Evolutionary conservation across 371 early-diverging fungal genomes (phyloP).

Genomic region (Mucor sp.): DNA sequence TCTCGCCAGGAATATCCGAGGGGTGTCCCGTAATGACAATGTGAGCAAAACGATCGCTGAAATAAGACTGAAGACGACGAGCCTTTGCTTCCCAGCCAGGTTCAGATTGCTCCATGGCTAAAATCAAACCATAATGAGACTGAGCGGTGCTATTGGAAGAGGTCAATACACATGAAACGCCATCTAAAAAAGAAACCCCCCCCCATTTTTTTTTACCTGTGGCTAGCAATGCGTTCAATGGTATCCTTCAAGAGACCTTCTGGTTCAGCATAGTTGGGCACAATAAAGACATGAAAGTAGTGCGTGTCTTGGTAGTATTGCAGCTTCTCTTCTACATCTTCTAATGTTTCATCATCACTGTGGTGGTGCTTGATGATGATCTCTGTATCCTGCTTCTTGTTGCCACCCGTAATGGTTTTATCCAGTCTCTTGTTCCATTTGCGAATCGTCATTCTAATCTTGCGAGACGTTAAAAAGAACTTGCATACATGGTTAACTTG

Average conservation of each 20-base stretch:
- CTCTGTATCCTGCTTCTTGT: conserved; percentile 3
- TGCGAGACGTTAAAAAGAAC: conserved; percentile 40
- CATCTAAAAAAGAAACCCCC: no score
- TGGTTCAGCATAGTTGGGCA: conserved; percentile 65
- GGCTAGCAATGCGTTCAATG: conserved; percentile 38
- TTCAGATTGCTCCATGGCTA: conserved; percentile 81
- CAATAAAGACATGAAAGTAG: conserved; percentile 53
- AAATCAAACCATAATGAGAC: conserved; percentile 50
- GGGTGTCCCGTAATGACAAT: conserved; percentile 72
- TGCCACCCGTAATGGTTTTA: not conserved
- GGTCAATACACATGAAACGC: not conserved
- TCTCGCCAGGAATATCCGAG: conserved; percentile 64
- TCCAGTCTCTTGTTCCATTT: conserved; percentile 30
- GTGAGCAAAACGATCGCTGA: conserved; percentile 45
- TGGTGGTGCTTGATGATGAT: not conserved
- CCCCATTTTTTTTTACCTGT: conserved; percentile 40
- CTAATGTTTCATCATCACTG: conserved; percentile 25
- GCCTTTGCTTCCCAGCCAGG: conserved; percentile 60
- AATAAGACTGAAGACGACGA: conserved; percentile 44
- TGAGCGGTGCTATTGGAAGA: conserved; percentile 26
- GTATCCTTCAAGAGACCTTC: conserved; percentile 46
- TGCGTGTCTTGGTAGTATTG: conserved; percentile 28
- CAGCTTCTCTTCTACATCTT: conserved; percentile 19
- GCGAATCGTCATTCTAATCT: conserved; percentile 32
- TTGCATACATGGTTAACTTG: conserved; percentile 50